phyloP scores from a whole-genome alignment of 805 yeast species.

The Tetrapisispora nanseiensis region DNA sequence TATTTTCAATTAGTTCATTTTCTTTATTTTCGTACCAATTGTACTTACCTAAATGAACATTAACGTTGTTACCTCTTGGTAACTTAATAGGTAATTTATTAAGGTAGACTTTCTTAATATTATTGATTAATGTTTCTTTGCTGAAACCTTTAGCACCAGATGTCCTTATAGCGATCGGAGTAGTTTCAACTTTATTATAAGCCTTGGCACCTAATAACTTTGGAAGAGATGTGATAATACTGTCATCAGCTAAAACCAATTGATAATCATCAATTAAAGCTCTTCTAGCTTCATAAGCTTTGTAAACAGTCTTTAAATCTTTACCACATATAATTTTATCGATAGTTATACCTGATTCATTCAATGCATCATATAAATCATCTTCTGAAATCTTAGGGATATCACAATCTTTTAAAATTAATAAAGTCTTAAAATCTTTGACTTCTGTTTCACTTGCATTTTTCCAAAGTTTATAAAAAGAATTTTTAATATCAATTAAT shows the following conservation, averaged over 20 bases:
- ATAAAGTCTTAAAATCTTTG: slow-evolving; percentile 31
- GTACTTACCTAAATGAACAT: slow-evolving; percentile 55
- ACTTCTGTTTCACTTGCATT: slow-evolving; percentile 22
- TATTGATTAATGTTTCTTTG: slow-evolving; percentile 44
- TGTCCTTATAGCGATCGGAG: slow-evolving; percentile 58
- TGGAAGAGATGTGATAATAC: slow-evolving; percentile 71
- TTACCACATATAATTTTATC: slow-evolving; percentile 55
- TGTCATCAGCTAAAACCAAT: slow-evolving; percentile 76
- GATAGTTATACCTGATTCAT: slow-evolving; percentile 23
- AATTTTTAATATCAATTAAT: slow-evolving; percentile 32
- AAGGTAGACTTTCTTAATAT: slow-evolving; percentile 45
- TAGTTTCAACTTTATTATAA: slow-evolving; percentile 54
- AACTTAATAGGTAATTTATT: slow-evolving; percentile 51
- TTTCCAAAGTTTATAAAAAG: slow-evolving; percentile 26
- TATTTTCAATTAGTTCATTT: slow-evolving; percentile 49
- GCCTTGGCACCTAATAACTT: slow-evolving; percentile 77
- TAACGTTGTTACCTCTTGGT: slow-evolving; percentile 64
- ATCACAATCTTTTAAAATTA: slow-evolving; percentile 34
- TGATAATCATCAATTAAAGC: slow-evolving; percentile 60
- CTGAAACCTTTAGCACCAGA: slow-evolving; percentile 28
- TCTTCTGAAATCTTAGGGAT: slow-evolving; percentile 28
- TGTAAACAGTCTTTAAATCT: slow-evolving; percentile 74
- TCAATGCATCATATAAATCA: slow-evolving; percentile 64
- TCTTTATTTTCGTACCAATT: slow-evolving; percentile 30
- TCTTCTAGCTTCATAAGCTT: slow-evolving; percentile 82